These are phyloP conservation scores for Trichophyton schoenleinii DNA, from an alignment of 2,329 filamentous ascomycete species.

Conservation along the genomic window DNA sequence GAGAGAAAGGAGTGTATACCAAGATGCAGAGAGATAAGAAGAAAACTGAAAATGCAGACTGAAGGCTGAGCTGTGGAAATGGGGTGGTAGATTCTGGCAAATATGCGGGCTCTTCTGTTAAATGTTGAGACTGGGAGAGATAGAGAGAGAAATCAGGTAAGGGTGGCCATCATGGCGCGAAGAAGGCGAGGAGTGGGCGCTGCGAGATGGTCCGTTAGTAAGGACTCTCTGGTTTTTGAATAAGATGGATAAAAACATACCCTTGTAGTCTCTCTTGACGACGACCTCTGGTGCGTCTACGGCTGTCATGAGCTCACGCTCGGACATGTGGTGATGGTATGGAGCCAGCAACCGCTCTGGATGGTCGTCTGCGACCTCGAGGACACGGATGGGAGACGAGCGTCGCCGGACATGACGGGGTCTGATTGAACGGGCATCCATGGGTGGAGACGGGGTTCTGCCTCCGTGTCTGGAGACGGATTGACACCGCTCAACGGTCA, in stretches of 20 bases:
- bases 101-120: too few species aligned
- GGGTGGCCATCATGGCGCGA: slow-evolving; percentile 57
- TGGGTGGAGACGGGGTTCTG: not conserved
- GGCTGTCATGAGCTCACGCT: slow-evolving; percentile 54
- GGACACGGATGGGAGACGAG: slow-evolving; percentile 27
- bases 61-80: not conserved
- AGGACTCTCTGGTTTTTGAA: not conserved
- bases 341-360: slow-evolving; percentile 35
- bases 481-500: slow-evolving; percentile 24
- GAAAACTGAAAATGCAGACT: too few species aligned
- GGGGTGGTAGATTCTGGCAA: not conserved
- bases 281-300: slow-evolving; percentile 52
- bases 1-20: not conserved
- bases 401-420: slow-evolving; percentile 13
- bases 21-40: not conserved
- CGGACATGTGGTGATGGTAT: slow-evolving; percentile 36
- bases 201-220: slow-evolving; percentile 23
- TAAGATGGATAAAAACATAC: slow-evolving; percentile 56
- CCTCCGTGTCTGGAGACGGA: slow-evolving; percentile 13
- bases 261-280: slow-evolving; percentile 84
- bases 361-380: slow-evolving; percentile 26
- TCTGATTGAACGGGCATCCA: not conserved
- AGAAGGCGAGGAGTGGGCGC: slow-evolving; percentile 52
- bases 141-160: slow-evolving; percentile 40
- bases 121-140: too few species aligned